phyloP scores from a whole-genome alignment of 495 filamentous ascomycete genomes.

The Penicillium chermesinum region DNA sequence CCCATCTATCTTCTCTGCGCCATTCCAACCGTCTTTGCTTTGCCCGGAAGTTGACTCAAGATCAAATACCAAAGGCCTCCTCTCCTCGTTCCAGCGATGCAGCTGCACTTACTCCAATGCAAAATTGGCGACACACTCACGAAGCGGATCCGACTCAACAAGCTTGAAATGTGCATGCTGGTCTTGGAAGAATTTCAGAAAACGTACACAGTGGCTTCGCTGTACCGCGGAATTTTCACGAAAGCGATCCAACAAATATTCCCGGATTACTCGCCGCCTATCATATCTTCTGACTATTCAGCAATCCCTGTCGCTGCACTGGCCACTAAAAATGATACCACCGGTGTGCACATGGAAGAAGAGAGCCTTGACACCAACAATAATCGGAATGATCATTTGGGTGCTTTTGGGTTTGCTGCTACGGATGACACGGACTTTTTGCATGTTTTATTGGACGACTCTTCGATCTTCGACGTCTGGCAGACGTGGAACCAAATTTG shows the following conservation, averaged over 20 bases:
- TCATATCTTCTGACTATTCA: neutral
- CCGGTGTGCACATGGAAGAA: neutral
- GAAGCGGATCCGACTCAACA: constrained; percentile 33
- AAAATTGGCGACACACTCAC: constrained; percentile 25
- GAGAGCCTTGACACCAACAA: constrained; percentile 1
- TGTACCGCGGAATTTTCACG: constrained; percentile 30
- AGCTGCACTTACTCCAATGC: constrained; percentile 35
- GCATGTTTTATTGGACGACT: constrained; percentile 26
- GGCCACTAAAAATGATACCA: neutral
- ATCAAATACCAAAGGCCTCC: constrained; percentile 21
- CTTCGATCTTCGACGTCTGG: constrained; percentile 28
- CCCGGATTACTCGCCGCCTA: constrained; percentile 12
- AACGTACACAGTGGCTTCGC: constrained; percentile 29
- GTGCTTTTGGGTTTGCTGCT: constrained; percentile 3
- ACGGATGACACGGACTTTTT: constrained; percentile 17
- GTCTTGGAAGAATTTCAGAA: constrained; percentile 35
- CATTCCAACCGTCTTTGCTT: neutral
- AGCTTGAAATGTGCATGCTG: constrained; percentile 39
- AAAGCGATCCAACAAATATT: constrained; percentile 29
- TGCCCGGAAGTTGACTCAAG: neutral
- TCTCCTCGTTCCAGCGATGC: constrained; percentile 37
- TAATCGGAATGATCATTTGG: neutral
- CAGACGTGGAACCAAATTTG: constrained; percentile 11
- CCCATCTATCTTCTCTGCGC: no score
- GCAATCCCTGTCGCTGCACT: neutral